Conservation (phyloP, 176 grass and related monocot genomes). For the Miscanthus lutarioriparius region DNA sequence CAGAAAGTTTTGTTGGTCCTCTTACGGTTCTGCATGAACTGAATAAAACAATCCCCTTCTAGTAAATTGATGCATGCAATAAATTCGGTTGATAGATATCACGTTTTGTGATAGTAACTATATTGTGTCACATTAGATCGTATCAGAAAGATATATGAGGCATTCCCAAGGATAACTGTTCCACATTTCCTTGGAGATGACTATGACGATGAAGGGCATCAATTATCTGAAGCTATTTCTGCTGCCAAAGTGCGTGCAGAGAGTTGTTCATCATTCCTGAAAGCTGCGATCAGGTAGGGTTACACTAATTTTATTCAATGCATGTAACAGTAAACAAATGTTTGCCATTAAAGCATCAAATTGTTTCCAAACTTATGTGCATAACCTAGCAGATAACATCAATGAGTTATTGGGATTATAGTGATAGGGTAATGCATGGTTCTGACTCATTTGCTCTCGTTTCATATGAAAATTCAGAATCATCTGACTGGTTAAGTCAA, state of each 20-base stretch:
- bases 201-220: constrained; percentile 83
- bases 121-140: constrained; percentile 57
- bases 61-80: not conserved
- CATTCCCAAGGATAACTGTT: constrained; percentile 82
- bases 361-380: constrained; percentile 20
- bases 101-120: constrained; percentile 49
- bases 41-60: constrained; percentile 10
- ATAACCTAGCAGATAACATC: constrained; percentile 18
- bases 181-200: constrained; percentile 69
- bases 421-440: constrained; percentile 21
- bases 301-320: constrained; percentile 24
- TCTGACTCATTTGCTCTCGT: constrained; percentile 24
- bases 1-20: constrained; percentile 8
- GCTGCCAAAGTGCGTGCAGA: constrained; percentile 85
- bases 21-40: constrained; percentile 21
- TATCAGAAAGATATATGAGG: constrained; percentile 80
- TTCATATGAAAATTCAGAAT: not conserved
- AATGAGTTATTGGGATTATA: constrained; percentile 6
- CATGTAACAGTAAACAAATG: not conserved
- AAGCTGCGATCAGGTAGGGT: constrained; percentile 81
- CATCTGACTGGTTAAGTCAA: not conserved
- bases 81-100: constrained; percentile 4
- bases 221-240: constrained; percentile 84
- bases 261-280: constrained; percentile 85
- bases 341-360: constrained; percentile 6